Evolutionary conservation across 2,329 filamentous ascomycete genomes (phyloP).

Genomic region (Sporothrix globosa): DNA sequence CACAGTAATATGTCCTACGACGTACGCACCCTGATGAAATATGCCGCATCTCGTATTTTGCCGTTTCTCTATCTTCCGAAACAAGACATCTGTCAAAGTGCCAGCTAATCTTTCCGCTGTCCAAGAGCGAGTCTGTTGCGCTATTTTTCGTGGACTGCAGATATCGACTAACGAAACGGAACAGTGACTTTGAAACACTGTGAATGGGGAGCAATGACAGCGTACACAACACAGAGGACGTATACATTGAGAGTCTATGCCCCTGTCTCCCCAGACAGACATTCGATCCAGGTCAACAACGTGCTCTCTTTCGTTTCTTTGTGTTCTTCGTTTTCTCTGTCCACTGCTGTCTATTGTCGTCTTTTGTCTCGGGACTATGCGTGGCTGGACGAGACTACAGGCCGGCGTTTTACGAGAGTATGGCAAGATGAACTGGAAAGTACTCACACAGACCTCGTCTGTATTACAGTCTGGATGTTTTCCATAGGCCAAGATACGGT

Average conservation of each 20-base stretch:
- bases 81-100: slow-evolving; percentile 25
- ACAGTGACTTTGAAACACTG: neutral
- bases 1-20: no score
- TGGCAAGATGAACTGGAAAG: neutral
- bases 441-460: neutral
- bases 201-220: neutral
- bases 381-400: neutral
- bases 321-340: neutral
- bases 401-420: neutral
- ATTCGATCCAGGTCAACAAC: neutral
- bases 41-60: neutral
- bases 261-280: neutral
- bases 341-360: neutral
- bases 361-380: neutral
- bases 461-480: neutral
- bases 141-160: neutral
- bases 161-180: neutral
- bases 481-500: slow-evolving; percentile 4
- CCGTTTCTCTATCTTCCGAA: slow-evolving; percentile 3
- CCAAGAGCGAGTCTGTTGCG: neutral
- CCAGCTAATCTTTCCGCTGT: neutral
- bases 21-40: neutral
- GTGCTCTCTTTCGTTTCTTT: no score
- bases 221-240: no score
- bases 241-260: no score